Percentiles rank a stretch among this genome's conserved stretches.
Conservation (phyloP, 768 basidiomycete species). For the Pholiota molesta region DNA sequence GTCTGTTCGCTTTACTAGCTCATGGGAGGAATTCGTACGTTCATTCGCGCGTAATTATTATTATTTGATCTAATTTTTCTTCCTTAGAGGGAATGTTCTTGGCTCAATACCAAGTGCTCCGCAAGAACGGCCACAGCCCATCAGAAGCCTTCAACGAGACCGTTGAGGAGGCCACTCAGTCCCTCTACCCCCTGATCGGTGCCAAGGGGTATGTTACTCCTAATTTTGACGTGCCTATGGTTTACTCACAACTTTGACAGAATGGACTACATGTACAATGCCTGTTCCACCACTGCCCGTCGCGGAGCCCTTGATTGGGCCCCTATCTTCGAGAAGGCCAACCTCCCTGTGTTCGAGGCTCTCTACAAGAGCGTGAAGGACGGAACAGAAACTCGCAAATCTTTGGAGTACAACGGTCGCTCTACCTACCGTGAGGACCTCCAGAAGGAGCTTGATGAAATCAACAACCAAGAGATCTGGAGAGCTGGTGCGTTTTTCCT, state of each 20-base stretch:
- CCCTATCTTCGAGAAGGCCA: slow-evolving; percentile 93
- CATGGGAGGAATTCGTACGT: slow-evolving; percentile 94
- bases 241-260: slow-evolving; percentile 38
- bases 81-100: slow-evolving; percentile 92
- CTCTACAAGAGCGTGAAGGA: slow-evolving; percentile 94
- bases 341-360: slow-evolving; percentile 91
- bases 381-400: slow-evolving; percentile 96
- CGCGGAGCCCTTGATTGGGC: slow-evolving; percentile 99
- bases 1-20: slow-evolving; percentile 50
- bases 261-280: slow-evolving; percentile 99
- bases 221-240: not conserved
- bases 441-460: slow-evolving; percentile 88
- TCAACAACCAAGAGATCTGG: slow-evolving; percentile 99
- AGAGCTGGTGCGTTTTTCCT: slow-evolving; percentile 67
- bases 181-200: slow-evolving; percentile 95
- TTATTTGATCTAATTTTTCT: slow-evolving; percentile 1
- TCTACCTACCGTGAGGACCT: slow-evolving; percentile 92
- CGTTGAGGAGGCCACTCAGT: slow-evolving; percentile 99
- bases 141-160: slow-evolving; percentile 99
- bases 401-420: slow-evolving; percentile 94
- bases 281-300: slow-evolving; percentile 98
- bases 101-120: slow-evolving; percentile 97
- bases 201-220: slow-evolving; percentile 72
- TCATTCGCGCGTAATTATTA: not conserved
- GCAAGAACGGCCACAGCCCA: slow-evolving; percentile 94